Conservation (phyloP, 1,284 basidiomycete genomes). For the Tilletia indica region DNA sequence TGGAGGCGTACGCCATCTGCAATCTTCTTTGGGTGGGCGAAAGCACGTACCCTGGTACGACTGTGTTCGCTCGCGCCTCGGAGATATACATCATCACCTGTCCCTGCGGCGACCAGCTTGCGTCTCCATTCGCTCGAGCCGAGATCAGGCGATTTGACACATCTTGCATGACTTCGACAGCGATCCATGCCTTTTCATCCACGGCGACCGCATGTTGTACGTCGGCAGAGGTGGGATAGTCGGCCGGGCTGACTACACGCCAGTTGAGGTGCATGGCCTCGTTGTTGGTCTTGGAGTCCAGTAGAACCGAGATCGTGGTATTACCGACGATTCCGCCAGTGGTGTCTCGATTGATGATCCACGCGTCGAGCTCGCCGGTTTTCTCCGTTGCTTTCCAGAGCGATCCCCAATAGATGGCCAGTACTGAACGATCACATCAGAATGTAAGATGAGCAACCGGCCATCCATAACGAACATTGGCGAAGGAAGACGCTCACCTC, state of each 20-base stretch:
- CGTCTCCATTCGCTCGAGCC: slow-evolving; percentile 42
- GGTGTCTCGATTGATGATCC: slow-evolving; percentile 46
- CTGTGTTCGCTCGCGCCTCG: slow-evolving; percentile 39
- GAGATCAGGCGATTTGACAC: slow-evolving; percentile 33
- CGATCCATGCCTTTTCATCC: slow-evolving; percentile 22
- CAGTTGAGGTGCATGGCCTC: slow-evolving; percentile 43
- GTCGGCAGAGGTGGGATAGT: slow-evolving; percentile 29
- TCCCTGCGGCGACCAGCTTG: slow-evolving; percentile 36
- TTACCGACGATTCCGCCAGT: slow-evolving; percentile 34
- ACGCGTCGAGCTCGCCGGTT: slow-evolving; percentile 35
- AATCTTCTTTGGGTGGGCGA: slow-evolving; percentile 30
- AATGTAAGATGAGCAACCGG: not conserved
- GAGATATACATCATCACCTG: slow-evolving; percentile 38
- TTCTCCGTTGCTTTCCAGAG: slow-evolving; percentile 37
- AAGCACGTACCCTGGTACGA: slow-evolving; percentile 32
- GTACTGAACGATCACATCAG: not conserved
- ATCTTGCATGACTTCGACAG: slow-evolving; percentile 37
- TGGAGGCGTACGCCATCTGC: slow-evolving; percentile 22
- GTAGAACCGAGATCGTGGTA: slow-evolving; percentile 29
- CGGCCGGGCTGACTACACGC: slow-evolving; percentile 28
- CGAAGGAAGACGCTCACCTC: slow-evolving; percentile 18
- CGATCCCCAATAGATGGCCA: slow-evolving; percentile 44
- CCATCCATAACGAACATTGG: slow-evolving; percentile 18
- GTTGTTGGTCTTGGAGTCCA: slow-evolving; percentile 31
- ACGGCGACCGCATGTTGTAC: slow-evolving; percentile 39